These are phyloP conservation scores for Physcia stellaris DNA, from an alignment of 495 filamentous ascomycete genomes.

Conservation along the genomic window DNA sequence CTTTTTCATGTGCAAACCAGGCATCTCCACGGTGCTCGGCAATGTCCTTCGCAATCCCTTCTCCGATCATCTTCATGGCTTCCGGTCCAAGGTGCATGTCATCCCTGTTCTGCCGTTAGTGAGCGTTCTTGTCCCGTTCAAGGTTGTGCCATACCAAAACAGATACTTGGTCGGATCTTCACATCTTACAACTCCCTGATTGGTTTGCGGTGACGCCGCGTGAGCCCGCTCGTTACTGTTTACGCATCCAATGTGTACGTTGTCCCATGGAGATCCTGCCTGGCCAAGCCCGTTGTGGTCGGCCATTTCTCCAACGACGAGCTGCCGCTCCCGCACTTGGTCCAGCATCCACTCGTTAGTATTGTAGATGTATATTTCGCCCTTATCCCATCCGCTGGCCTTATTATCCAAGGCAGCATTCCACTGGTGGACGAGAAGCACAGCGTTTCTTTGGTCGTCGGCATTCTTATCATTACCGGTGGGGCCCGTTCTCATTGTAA, in stretches of 20 bases:
- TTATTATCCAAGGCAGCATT: constrained; percentile 29
- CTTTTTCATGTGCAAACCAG: constrained; percentile 11
- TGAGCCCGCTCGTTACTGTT: constrained; percentile 7
- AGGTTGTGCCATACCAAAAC: constrained; percentile 31
- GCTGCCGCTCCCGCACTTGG: constrained; percentile 32
- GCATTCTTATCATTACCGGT: constrained; percentile 13
- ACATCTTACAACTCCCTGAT: constrained; percentile 19
- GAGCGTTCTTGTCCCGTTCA: constrained; percentile 1
- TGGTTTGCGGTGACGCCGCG: too few species aligned
- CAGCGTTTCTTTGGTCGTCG: constrained; percentile 27
- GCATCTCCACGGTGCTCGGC: constrained; percentile 20
- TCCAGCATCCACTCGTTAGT: constrained; percentile 36
- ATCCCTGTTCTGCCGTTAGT: constrained; percentile 26
- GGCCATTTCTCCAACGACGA: constrained; percentile 28
- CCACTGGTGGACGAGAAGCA: constrained; percentile 31
- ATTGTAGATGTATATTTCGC: constrained; percentile 35
- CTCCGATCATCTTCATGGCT: constrained; percentile 34
- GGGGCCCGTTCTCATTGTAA: constrained; percentile 13
- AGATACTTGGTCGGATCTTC: constrained; percentile 34
- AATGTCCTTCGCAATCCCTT: constrained; percentile 32
- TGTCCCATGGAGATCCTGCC: constrained; percentile 24
- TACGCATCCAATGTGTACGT: constrained; percentile 14
- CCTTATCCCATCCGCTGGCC: constrained; percentile 27
- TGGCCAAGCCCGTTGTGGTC: constrained; percentile 30
- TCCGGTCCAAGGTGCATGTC: constrained; percentile 37